These are phyloP conservation scores for Malus sylvestris DNA, from an alignment of 306 rosid species.

Conservation along the genomic window DNA sequence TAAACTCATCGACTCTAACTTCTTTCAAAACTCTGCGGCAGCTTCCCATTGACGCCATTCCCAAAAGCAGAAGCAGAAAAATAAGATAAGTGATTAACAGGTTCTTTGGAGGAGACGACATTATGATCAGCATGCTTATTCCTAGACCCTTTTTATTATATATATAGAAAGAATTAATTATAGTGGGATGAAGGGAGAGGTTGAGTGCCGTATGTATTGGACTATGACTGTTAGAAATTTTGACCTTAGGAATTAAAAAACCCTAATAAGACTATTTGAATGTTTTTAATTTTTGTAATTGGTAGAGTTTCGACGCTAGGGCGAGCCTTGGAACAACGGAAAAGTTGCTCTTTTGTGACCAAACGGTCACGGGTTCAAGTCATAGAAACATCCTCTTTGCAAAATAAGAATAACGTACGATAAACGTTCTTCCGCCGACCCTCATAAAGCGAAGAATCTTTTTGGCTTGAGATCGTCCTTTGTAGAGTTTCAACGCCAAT, in stretches of 20 bases:
- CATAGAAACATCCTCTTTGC: too few relatives aligned
- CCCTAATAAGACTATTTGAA: neutral
- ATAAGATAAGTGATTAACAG: neutral
- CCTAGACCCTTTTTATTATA: neutral
- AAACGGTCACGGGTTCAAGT: too few relatives aligned
- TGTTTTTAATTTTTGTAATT: neutral
- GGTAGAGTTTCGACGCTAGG: constrained; percentile 4
- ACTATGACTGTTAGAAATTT: neutral
- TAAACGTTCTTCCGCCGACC: too few relatives aligned
- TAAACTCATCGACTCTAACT: neutral
- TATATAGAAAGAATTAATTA: neutral
- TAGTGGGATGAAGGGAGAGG: neutral
- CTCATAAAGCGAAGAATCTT: too few relatives aligned
- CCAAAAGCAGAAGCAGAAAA: constrained; percentile 17
- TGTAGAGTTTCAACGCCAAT: neutral
- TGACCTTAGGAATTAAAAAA: neutral
- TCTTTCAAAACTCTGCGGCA: constrained; percentile 25
- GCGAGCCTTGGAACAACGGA: too few relatives aligned
- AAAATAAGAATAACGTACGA: too few relatives aligned
- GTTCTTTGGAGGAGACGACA: neutral
- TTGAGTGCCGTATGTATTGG: constrained; percentile 18
- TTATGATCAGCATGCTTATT: neutral
- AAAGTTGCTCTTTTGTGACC: too few relatives aligned
- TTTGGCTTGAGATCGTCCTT: too few relatives aligned
- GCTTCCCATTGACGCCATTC: constrained; percentile 24